Evolutionary conservation across 1,284 basidiomycete species (phyloP), one percentile per base, ranked within the genome.

Genomic region (Trametes polyzona): DNA sequence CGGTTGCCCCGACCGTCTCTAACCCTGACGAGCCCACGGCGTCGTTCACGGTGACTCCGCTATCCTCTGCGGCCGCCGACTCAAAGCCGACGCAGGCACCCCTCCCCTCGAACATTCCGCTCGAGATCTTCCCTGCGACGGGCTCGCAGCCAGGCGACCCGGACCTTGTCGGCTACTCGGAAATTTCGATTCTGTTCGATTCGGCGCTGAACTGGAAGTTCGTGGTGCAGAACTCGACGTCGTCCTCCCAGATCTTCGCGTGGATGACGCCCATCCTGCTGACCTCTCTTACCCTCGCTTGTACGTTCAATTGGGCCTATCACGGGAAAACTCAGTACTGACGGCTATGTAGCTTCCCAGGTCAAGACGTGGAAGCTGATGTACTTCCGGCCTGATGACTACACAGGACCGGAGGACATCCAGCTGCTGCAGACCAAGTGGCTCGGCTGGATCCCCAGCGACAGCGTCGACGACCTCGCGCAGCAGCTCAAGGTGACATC

Each of bases 181-280:
- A 83, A 48, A 80, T 90, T 67, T 83, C 76, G 49, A 64, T 92
- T 29, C 65, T 89, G 64, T 89, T 89, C 71, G 78, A 82, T 47
- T 37, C 51, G 0, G 74, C 71, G 11, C 73, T 92, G 52, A 80
- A 79, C 56, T 93, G 90, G 90, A 37, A 66, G 0, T 90, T 84
- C 60, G 87, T 92, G 2, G 78, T 79, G n/a, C 55, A 49, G 5
- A 79, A 74, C 59, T 41, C 69, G 8, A 69, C 81, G 27, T 76
- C 83, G 4, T 76, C 79, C 10, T 81, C 76, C 46, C 87, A 92
- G 72, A 77, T 93, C 42, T 88, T 92, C 62, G 79, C 78, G 1
- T 84, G 76, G 66, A 70, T 83, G 46, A 86, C 88, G 2, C 29
- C 65, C 0, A 67, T 89, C 47, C 72, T 92, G 29, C 59, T 73